Evolutionary conservation across 2,329 filamentous ascomycete species (phyloP).

Genomic region (Cadophora sp.): DNA sequence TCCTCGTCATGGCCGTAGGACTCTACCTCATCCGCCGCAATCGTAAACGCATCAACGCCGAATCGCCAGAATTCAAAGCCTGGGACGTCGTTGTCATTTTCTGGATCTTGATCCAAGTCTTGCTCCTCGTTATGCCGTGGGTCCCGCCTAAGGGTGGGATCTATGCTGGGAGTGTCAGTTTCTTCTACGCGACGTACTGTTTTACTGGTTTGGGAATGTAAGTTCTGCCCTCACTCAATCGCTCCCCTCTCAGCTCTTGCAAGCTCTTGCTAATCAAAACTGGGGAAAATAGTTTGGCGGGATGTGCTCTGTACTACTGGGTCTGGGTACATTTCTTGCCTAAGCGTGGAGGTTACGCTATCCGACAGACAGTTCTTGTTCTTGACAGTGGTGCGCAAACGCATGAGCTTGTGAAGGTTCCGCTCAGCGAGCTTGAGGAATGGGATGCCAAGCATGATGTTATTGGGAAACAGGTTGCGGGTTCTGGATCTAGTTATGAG

Average conservation of each 20-base stretch:
- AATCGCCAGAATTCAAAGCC: conserved; percentile 58
- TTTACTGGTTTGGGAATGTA: conserved; percentile 69
- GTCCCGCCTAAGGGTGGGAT: conserved; percentile 67
- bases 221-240: conserved; percentile 45
- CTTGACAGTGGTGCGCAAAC: conserved; percentile 55
- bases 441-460: conserved; percentile 67
- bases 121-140: conserved; percentile 74
- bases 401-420: conserved; percentile 60
- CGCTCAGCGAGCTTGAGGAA: conserved; percentile 52
- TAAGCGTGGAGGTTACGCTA: conserved; percentile 55
- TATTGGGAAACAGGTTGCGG: conserved; percentile 17
- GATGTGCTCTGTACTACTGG: conserved; percentile 64
- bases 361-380: conserved; percentile 60
- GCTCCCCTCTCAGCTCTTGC: not conserved
- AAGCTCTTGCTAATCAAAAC: not conserved
- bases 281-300: conserved; percentile 49
- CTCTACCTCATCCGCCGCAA: conserved; percentile 62
- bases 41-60: conserved; percentile 56
- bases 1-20: conserved; percentile 61
- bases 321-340: conserved; percentile 65
- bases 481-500: conserved; percentile 5
- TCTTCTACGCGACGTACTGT: conserved; percentile 77
- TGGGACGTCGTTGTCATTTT: conserved; percentile 66
- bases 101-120: conserved; percentile 64
- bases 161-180: conserved; percentile 69